Evolutionary conservation across 768 basidiomycete species (phyloP), one percentile per base, ranked within the genome.

Genomic region (Phanerochaete carnosa): DNA sequence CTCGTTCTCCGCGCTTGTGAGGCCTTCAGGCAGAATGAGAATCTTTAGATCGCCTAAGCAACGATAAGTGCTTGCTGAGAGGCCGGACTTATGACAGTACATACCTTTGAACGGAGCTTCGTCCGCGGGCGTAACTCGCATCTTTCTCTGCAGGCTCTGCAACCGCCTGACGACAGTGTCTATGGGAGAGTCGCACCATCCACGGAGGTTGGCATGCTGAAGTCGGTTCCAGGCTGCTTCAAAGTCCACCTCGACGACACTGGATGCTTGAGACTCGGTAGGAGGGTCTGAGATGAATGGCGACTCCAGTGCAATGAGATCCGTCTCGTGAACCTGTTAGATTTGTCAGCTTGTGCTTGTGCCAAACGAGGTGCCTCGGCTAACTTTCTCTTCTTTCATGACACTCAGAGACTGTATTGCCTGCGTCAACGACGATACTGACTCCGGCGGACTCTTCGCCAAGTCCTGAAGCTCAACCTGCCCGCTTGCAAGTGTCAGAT

Each of bases 291-390:
- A 69, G 45, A 83, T 74, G 73, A 87, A 87, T 2, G 90, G 88
- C 1, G 87, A 84, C 69, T 93, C 90, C 39, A 94, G 80, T 9
- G 84, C 77, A 62, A 93, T 92, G 50, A 93, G 81, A 73, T 92
- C 88, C 22, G 72, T 67, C 19, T 70, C 69, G 25, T 72, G 72
- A 11, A 67, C 65, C 79, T 81, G 58, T 45, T 30, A 11, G 1
- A 22, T 9, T 47, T 3, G 11, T 30, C 37, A 45, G 55, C 11
- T 25, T 56, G 4, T 16, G 19, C 32, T 39, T 37, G 15, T n/a
- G 25, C 11, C 23, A 16, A 8, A 45, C 16, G n/a, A 7, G 11
- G 16, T 13, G 26, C 4, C 39, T 4, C 11, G 3, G 13, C 56
- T 0, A 50, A 66, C 66, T 12, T 59, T 39, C 1, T 66, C 61